Base-by-base conservation (phyloP, 371 early-diverging fungal species). In the Rhizopus delemar region DNA sequence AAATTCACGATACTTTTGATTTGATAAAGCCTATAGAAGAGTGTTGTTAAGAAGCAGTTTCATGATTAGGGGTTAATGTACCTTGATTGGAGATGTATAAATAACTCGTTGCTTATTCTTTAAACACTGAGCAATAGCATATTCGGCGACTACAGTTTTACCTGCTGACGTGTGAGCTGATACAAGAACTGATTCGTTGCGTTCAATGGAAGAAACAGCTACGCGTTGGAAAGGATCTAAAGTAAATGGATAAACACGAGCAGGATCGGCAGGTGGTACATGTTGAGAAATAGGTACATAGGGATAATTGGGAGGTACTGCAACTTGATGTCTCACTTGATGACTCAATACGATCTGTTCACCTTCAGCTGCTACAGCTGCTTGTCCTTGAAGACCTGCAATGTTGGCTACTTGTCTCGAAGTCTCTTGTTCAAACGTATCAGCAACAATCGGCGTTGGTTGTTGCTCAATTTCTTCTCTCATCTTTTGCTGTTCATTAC, bases 101-200 rank as follows among this genome's bases (percentile, higher is more conserved):
- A 99, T 96, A 15, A 99, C 99, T 41, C 99, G 84, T 78, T 99
- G 99, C 65, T 96, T 97, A 63, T 93, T 86, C 46, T 85, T 86
- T 64, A 99, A 70, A 58, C 92, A 86, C 65, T 94, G 92, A 0
- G 99, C 99, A 70, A 99, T 99, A 0, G 99, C 99, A 77, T 99
- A 99, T 75, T 99, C 99, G 16, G 99, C 99, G 4, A 99, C 97
- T 2, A 99, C 99, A 0, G 99, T 99, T 75, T 99, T 99, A 60
- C 99, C 99, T 13, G 99, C 99, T 28, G 93, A 93, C 1, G 99
- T 99, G 63, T 99, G 99, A 1, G 99, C 99, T 57, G 94, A 88
- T 1, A 99, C 99, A 50, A 99, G 74, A 1, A 99, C 98, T 13
- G 95, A 95, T 73, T 99, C 99, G 59, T 93, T 90, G 46, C 98